Evolutionary conservation across 805 yeast genomes (phyloP), one percentile per base, ranked within the genome.

Genomic region (Metschnikowia dekortorum): DNA sequence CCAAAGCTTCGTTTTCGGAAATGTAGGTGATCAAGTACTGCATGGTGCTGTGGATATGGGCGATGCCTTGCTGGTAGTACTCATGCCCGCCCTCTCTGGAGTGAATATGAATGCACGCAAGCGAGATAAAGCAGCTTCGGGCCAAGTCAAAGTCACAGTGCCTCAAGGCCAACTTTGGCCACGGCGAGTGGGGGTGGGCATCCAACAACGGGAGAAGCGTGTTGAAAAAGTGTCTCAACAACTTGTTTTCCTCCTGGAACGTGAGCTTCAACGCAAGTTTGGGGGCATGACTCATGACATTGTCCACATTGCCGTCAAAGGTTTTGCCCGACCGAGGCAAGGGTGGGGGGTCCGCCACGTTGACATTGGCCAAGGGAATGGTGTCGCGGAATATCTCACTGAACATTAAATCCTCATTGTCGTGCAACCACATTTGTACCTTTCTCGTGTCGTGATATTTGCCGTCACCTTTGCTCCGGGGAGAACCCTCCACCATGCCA

Each of bases 101-200:
- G 56, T 78, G 80, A n/a, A 81, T 64, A 59, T 81, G 84, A 35
- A 80, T 79, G 43, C 83, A 80, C 9, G 82, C 76, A 14, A 81
- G 60, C 2, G 83, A 79, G 18, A 81, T 72, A 55, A 81, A 80
- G 53, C 85, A 81, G 53, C 82, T 76, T 48, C 81, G 68, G 0
- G 84, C 84, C 42, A 81, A 73, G 54, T 80, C 81, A 54, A 78
- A 73, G 56, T 80, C 82, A 55, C 84, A 80, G 57, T 80, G 80
- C 46, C 75, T 73, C 52, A 81, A 65, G 39, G 83, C 82, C 50
- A 81, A 61, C 51, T 79, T 80, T 0, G 85, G 85, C 84, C 84
- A 79, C 3, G 84, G 84, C 1, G 82, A 69, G 39, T 77, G 76
- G 0, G 84, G 85, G 58, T 81, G 84, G 0, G 83, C 82, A 63